phyloP scores from a whole-genome alignment of 2,329 filamentous ascomycete species.

The Ceratocystis cubensis region DNA sequence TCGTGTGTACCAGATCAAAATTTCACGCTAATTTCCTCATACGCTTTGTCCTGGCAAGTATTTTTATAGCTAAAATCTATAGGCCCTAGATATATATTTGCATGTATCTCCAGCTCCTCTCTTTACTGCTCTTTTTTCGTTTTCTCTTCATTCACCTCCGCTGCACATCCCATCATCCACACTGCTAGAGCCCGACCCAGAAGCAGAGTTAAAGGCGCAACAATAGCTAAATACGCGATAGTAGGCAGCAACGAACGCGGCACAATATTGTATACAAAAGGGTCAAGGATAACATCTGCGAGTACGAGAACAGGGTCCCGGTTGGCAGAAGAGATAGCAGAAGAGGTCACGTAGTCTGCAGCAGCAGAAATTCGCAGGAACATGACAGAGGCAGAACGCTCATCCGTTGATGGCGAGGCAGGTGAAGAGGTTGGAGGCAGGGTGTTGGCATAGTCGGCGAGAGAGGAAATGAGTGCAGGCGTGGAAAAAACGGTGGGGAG shows the following conservation, averaged over 20 bases:
- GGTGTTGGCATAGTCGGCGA: slow-evolving; percentile 45
- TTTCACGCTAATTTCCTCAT: too few species aligned
- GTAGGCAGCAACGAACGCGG: slow-evolving; percentile 67
- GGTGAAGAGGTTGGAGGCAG: background rate
- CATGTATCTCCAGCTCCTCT: background rate
- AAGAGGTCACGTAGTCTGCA: slow-evolving; percentile 71
- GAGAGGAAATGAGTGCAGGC: slow-evolving; percentile 49
- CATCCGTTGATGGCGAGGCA: background rate
- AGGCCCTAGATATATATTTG: background rate
- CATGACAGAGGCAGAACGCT: slow-evolving; percentile 39
- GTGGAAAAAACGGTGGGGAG: slow-evolving; percentile 49
- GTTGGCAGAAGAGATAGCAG: too few species aligned
- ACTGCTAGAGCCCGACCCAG: slow-evolving; percentile 12
- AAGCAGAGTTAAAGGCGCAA: slow-evolving; percentile 35
- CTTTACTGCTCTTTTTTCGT: slow-evolving; percentile 30
- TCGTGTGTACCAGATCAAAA: background rate
- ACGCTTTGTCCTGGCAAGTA: too few species aligned
- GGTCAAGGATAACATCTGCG: slow-evolving; percentile 76
- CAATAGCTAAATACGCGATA: slow-evolving; percentile 50
- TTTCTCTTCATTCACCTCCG: slow-evolving; percentile 23
- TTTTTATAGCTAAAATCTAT: too few species aligned
- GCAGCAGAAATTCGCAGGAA: slow-evolving; percentile 63
- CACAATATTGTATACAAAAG: slow-evolving; percentile 66
- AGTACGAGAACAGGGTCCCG: slow-evolving; percentile 37
- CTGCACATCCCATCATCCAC: slow-evolving; percentile 23